Percentiles rank a stretch among this genome's conserved stretches.
Conservation (phyloP, 805 yeast genomes). For the Candida xyloterini region DNA sequence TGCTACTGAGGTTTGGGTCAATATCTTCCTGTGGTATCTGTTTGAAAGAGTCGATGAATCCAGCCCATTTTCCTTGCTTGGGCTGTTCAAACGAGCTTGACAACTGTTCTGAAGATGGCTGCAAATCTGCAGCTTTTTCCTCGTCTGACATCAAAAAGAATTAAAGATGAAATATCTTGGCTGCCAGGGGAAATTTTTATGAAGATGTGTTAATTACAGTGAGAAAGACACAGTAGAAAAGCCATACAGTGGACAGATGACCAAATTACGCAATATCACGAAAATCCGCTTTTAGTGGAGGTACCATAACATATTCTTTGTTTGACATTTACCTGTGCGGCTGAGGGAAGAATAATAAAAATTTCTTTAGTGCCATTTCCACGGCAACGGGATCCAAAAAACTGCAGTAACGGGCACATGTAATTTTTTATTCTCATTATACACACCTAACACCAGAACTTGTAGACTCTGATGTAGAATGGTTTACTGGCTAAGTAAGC, state of each 20-base stretch:
- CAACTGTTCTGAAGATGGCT: background rate
- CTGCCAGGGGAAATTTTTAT: too few species aligned
- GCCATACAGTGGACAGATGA: background rate
- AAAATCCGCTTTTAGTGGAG: background rate
- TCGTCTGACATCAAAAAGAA: constrained; percentile 1
- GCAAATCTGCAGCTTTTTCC: background rate
- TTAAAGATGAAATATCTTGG: background rate
- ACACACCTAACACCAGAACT: constrained; percentile 49
- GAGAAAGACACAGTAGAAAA: too few species aligned
- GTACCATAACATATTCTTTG: background rate
- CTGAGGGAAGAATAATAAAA: background rate
- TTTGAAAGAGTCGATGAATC: constrained; percentile 24
- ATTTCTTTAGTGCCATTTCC: constrained; percentile 3
- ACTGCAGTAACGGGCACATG: background rate
- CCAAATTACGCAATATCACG: background rate
- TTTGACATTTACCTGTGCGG: constrained; percentile 3
- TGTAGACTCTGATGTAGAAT: constrained; percentile 47
- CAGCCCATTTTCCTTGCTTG: constrained; percentile 7
- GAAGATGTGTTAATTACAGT: too few species aligned
- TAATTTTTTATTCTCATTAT: background rate
- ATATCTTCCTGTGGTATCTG: constrained; percentile 29
- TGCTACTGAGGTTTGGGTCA: constrained; percentile 37
- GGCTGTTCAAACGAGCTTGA: constrained; percentile 15
- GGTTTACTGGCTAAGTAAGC: constrained; percentile 46
- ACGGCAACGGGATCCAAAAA: constrained; percentile 2